A percentile compares a stretch with the other conserved stretches of the same genome.
Conservation (phyloP, 2,329 filamentous ascomycete genomes). For the Chalaropsis thielavioides region DNA sequence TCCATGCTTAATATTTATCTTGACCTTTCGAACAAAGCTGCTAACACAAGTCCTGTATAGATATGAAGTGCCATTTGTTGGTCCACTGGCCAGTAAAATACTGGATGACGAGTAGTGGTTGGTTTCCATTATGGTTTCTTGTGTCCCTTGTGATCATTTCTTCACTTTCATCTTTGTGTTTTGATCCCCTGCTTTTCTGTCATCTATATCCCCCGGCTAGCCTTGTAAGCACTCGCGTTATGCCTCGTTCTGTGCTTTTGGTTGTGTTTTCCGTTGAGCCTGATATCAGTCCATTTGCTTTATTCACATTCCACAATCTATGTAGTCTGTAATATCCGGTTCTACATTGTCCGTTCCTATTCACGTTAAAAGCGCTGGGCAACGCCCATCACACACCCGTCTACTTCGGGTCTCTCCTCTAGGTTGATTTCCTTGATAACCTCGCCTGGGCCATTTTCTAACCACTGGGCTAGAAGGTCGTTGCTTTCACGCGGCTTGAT, state of each 20-base stretch:
- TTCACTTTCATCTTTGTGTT: neutral
- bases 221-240: neutral
- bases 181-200: neutral
- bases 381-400: slow-evolving; percentile 35
- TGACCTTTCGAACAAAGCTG: neutral
- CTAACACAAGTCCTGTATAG: slow-evolving; percentile 29
- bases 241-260: neutral
- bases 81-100: slow-evolving; percentile 70
- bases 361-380: neutral
- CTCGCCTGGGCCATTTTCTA: slow-evolving; percentile 38
- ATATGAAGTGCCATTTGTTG: slow-evolving; percentile 79
- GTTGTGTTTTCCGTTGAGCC: slow-evolving; percentile 1
- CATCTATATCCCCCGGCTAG: neutral
- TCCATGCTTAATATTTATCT: slow-evolving; percentile 31
- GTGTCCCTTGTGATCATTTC: neutral
- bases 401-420: slow-evolving; percentile 34
- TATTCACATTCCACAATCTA: neutral
- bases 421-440: slow-evolving; percentile 36
- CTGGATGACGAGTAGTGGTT: slow-evolving; percentile 61
- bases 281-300: neutral
- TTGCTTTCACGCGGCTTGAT: slow-evolving; percentile 96
- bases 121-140: neutral
- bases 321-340: neutral
- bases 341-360: neutral
- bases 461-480: slow-evolving; percentile 61